Evolutionary conservation across 2,329 filamentous ascomycete genomes (phyloP).

Genomic region (Sporothrix phasma): DNA sequence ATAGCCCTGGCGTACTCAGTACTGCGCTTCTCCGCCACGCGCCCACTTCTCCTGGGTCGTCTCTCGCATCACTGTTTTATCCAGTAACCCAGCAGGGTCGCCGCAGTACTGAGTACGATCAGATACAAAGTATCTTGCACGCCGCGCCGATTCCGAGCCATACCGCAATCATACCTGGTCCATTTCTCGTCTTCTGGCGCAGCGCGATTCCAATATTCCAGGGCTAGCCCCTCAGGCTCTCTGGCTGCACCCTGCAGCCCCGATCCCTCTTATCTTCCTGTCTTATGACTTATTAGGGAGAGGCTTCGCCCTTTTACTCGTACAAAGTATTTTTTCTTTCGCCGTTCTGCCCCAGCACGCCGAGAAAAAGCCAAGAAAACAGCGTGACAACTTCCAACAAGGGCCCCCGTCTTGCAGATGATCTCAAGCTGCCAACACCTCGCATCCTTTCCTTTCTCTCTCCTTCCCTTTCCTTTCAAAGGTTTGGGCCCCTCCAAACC

Average conservation of each 20-base stretch:
- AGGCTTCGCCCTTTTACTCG: slow-evolving; percentile 11
- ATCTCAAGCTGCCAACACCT: slow-evolving; percentile 1
- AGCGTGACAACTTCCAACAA: slow-evolving; percentile 6
- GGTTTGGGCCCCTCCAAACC: slow-evolving; percentile 18
- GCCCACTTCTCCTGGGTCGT: not conserved
- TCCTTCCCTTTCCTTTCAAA: slow-evolving; percentile 6
- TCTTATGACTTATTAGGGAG: not conserved
- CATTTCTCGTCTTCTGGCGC: too few relatives aligned
- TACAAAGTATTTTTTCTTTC: slow-evolving; percentile 10
- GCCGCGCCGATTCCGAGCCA: not conserved
- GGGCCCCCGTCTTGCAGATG: slow-evolving; percentile 11
- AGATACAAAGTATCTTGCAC: too few relatives aligned
- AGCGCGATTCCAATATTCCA: too few relatives aligned
- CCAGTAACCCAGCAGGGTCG: not conserved
- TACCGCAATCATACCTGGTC: too few relatives aligned
- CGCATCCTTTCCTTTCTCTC: not conserved
- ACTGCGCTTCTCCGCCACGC: not conserved
- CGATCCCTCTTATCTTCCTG: not conserved
- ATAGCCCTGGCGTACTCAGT: not conserved
- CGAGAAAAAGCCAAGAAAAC: slow-evolving; percentile 14
- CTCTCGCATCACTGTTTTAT: not conserved
- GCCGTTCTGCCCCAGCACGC: slow-evolving; percentile 2
- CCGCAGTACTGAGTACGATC: too few relatives aligned
- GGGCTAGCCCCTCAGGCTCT: not conserved
- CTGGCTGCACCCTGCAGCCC: not conserved